These are phyloP conservation scores for Phytophthora nicotianae DNA, from an alignment of 352 stramenopile genomes.

Conservation along the genomic window DNA sequence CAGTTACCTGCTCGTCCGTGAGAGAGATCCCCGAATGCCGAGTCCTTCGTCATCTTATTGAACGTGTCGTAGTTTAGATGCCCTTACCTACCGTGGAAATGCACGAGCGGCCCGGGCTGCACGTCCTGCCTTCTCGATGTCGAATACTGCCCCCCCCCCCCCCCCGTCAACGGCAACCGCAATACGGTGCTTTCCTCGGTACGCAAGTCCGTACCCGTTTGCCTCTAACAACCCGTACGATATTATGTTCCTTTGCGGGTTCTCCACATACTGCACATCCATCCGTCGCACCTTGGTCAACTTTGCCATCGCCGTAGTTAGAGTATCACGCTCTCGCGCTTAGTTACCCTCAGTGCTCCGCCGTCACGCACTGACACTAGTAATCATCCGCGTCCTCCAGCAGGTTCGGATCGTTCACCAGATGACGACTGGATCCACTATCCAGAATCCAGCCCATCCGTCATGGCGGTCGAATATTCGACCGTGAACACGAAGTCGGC, in stretches of 20 bases:
- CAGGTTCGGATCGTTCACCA: slow-evolving; percentile 17
- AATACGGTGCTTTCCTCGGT: neutral
- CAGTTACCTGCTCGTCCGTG: neutral
- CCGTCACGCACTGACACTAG: neutral
- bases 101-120: neutral
- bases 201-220: slow-evolving; percentile 18
- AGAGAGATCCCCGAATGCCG: neutral
- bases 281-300: slow-evolving; percentile 11
- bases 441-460: slow-evolving; percentile 15
- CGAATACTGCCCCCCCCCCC: neutral
- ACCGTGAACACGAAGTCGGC: too few relatives aligned
- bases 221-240: slow-evolving; percentile 23
- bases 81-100: neutral
- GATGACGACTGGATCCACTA: slow-evolving; percentile 9
- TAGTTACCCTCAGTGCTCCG: neutral
- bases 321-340: slow-evolving; percentile 16
- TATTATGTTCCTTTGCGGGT: slow-evolving; percentile 20
- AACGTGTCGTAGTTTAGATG: neutral
- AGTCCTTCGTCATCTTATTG: neutral
- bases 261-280: slow-evolving; percentile 12
- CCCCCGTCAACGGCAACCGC: neutral
- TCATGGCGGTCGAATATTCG: too few relatives aligned
- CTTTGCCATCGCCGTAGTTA: slow-evolving; percentile 3
- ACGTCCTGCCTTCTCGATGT: neutral
- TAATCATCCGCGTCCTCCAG: too few relatives aligned